phyloP scores from a whole-genome alignment of 2,329 filamentous ascomycete species.

The Rasamsonia emersonii region DNA sequence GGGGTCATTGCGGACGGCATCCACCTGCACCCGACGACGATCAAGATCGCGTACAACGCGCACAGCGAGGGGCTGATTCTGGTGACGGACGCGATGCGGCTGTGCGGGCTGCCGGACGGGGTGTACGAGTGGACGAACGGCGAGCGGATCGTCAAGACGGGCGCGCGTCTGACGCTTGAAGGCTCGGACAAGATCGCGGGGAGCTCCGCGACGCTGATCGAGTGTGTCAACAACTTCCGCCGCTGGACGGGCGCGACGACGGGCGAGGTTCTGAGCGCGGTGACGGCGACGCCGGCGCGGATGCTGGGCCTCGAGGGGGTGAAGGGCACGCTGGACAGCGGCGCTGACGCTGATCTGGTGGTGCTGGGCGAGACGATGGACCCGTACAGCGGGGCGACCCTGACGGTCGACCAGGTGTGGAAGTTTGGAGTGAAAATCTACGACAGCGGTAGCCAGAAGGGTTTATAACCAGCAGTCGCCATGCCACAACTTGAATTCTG shows the following conservation, averaged over 20 bases:
- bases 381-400: constrained; percentile 20
- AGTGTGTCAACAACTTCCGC: constrained; percentile 38
- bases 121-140: constrained; percentile 78
- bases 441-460: constrained; percentile 27
- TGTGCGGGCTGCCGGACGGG: constrained; percentile 76
- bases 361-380: constrained; percentile 28
- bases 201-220: constrained; percentile 41
- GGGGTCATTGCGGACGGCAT: constrained; percentile 87
- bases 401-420: constrained; percentile 36
- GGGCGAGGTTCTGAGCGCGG: constrained; percentile 31
- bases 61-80: constrained; percentile 79
- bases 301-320: constrained; percentile 30
- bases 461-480: too few species aligned
- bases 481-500: too few species aligned
- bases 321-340: constrained; percentile 31
- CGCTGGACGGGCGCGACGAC: constrained; percentile 32
- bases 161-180: constrained; percentile 64
- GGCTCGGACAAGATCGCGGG: constrained; percentile 72
- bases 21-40: constrained; percentile 76
- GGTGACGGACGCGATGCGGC: constrained; percentile 86
- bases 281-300: constrained; percentile 30
- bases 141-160: constrained; percentile 51
- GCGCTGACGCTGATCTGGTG: constrained; percentile 35
- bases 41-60: constrained; percentile 82
- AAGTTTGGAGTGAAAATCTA: constrained; percentile 34